Conservation (phyloP, 2,329 filamentous ascomycete species). For the Talaromyces sp. region DNA sequence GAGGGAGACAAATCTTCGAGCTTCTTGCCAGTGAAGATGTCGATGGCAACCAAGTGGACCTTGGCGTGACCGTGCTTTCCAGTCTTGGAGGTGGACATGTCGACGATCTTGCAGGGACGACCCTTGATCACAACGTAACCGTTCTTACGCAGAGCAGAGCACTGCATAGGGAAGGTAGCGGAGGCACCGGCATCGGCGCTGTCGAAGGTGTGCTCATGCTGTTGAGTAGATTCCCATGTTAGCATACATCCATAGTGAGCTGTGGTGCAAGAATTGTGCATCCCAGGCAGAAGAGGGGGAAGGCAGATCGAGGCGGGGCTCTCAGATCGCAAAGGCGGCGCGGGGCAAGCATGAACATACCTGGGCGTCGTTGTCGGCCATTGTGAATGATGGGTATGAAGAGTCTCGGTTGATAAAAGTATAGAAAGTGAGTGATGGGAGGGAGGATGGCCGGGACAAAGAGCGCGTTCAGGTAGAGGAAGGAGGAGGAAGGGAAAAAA, state of each 20-base stretch:
- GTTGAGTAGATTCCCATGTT: slow-evolving; percentile 17
- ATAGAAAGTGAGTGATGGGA: slow-evolving; percentile 3
- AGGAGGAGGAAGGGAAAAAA: slow-evolving; percentile 20
- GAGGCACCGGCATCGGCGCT: slow-evolving; percentile 95
- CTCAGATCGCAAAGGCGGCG: slow-evolving; percentile 28
- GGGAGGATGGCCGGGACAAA: slow-evolving; percentile 18
- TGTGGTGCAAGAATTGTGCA: neutral
- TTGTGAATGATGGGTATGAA: slow-evolving; percentile 47
- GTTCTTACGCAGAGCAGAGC: slow-evolving; percentile 99
- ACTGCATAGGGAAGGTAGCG: slow-evolving; percentile 94
- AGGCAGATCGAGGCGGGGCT: slow-evolving; percentile 7
- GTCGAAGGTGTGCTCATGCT: slow-evolving; percentile 81
- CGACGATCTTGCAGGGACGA: slow-evolving; percentile 99
- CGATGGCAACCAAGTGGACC: slow-evolving; percentile 95
- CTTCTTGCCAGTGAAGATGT: slow-evolving; percentile 99
- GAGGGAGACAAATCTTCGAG: slow-evolving; percentile 98
- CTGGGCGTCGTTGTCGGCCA: slow-evolving; percentile 63
- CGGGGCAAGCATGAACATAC: slow-evolving; percentile 46
- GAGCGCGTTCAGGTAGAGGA: slow-evolving; percentile 8
- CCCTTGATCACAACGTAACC: slow-evolving; percentile 97
- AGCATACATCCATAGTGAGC: neutral
- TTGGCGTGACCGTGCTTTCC: slow-evolving; percentile 99
- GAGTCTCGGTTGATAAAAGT: slow-evolving; percentile 3
- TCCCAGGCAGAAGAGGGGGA: slow-evolving; percentile 5
- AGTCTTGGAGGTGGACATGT: slow-evolving; percentile 99